A percentile compares a stretch with the other conserved stretches of the same genome.
These are phyloP conservation scores for Avena sativa DNA, from an alignment of 176 grass and related monocot genomes.

Conservation along the genomic window DNA sequence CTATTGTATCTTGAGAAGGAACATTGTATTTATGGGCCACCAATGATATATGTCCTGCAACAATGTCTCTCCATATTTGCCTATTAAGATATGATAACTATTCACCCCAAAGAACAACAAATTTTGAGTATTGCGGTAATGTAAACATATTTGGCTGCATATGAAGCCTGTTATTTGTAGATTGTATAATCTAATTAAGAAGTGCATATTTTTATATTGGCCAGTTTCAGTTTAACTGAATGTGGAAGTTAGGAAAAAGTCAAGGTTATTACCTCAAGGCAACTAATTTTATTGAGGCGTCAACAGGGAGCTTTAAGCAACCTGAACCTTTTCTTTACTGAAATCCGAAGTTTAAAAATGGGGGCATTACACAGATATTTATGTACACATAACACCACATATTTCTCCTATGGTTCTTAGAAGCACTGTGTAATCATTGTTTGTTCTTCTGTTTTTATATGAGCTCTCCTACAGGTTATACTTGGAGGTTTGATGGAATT, in stretches of 20 bases:
- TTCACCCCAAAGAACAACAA: too few relatives aligned
- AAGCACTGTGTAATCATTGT: constrained; percentile 6
- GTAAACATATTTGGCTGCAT: too few relatives aligned
- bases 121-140: too few relatives aligned
- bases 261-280: not conserved
- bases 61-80: too few relatives aligned
- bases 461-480: constrained; percentile 56
- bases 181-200: too few relatives aligned
- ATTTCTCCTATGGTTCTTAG: constrained; percentile 28
- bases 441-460: constrained; percentile 26
- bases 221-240: constrained; percentile 11
- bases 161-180: too few relatives aligned
- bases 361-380: not conserved
- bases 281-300: not conserved
- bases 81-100: too few relatives aligned
- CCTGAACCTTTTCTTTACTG: not conserved
- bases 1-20: too few relatives aligned
- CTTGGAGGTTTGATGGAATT: constrained; percentile 79
- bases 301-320: not conserved
- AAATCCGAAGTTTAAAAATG: not conserved
- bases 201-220: constrained; percentile 11
- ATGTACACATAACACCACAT: not conserved
- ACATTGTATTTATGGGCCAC: too few relatives aligned
- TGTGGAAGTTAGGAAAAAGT: constrained; percentile 4
- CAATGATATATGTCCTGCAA: too few relatives aligned